Evolutionary conservation across 257 asterid genomes (phyloP), one percentile per base, ranked within the genome.

Genomic region (Ilex aquifolium): DNA sequence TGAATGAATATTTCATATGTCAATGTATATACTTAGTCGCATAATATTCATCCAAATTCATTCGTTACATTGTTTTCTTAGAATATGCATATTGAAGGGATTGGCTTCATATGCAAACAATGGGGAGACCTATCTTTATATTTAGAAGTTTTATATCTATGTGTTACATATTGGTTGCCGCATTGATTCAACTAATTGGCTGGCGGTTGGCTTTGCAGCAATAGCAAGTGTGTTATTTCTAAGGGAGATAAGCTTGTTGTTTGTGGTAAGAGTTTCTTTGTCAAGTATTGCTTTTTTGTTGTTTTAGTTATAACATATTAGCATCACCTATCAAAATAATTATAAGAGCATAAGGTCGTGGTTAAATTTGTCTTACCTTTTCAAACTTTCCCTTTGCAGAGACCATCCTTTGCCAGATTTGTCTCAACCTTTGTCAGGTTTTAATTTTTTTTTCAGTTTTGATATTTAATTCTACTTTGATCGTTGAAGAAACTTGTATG

Each of bases 141-240:
- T 5, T 53, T 53, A 53, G 6, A 3, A 53, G 1, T 14, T 53
- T 61, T 6, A 36, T 61, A 13, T 61, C 13, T 39, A 27, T 36
- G 44, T 46, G 30, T 17, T 51, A 61, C 40, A 55, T 54, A 57
- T 29, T 56, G 42, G 54, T 54, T 67, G 54, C 16, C 32, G 31
- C 10, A 32, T 44, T 52, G 30, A 14, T 21, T 52, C 2, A 52
- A 5, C 30, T 52, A 2, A 21, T n/a, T 52, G 7, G 40, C 7
- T 62, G n/a, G 42, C 59, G 30, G 31, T 61, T 58, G 57, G 17
- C 74, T 66, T 56, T 82, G 89, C 95, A 92, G 99, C 82, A 65
- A 92, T 92, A 73, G 85, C 92, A 16, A 74, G 88, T 55, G 64
- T 90, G 76, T 74, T 92, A 76, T 85, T 92, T 80, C 70, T 90